phyloP scores from a whole-genome alignment of 306 rosid species.

The Canavalia gladiata region DNA sequence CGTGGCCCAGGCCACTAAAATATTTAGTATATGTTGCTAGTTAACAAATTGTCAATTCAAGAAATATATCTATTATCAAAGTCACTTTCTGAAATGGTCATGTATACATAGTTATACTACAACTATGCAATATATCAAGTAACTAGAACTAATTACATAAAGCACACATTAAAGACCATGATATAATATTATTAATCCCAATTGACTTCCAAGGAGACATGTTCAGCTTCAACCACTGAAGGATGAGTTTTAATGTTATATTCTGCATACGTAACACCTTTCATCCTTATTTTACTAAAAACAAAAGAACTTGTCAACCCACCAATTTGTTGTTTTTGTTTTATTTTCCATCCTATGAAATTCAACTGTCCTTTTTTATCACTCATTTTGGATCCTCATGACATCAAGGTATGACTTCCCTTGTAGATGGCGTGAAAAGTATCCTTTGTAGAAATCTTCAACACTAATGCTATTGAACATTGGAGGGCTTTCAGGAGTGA shows the following conservation, averaged over 20 bases:
- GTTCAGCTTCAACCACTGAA: background rate
- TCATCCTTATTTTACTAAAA: no score
- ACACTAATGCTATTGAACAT: conserved; percentile 18
- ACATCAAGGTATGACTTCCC: conserved; percentile 33
- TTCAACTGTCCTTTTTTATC: background rate
- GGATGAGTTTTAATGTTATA: background rate
- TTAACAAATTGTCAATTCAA: no score
- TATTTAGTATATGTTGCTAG: no score
- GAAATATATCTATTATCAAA: no score
- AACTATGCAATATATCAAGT: background rate
- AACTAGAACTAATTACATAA: background rate
- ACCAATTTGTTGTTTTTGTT: background rate
- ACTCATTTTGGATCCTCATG: background rate
- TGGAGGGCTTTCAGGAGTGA: conserved; percentile 37
- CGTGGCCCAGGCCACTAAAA: no score
- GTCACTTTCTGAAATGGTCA: background rate
- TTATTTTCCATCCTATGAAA: background rate
- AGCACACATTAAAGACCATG: background rate
- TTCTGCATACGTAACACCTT: background rate
- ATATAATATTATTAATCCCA: background rate
- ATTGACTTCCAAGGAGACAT: background rate
- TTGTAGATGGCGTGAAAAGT: background rate
- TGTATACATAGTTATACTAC: background rate
- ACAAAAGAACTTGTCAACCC: background rate
- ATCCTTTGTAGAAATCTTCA: conserved; percentile 32